Base-by-base conservation (phyloP, 805 yeast species). In the Saturnispora galanensis region DNA sequence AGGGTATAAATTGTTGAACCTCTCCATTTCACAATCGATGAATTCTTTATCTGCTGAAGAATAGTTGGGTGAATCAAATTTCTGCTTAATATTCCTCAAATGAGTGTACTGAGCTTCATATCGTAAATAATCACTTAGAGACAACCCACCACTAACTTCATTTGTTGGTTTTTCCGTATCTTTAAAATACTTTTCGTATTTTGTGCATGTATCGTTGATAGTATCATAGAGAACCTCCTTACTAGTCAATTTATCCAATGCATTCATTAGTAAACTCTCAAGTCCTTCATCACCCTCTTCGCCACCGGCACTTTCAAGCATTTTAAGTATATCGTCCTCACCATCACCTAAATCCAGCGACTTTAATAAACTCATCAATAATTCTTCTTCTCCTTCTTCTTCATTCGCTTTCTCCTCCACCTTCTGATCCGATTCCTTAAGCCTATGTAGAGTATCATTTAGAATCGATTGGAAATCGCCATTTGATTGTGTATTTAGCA, bases 221-320 rank as follows among this genome's bases (percentile, higher is more conserved):
- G 97, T 96, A 53, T 83, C 95, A 57, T 85, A 89, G 33, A 90
- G 69, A 16, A 89, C 84, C 46, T 81, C 89, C 57, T 88, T 90
- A 5, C 93, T 77, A 7, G 93, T 76, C 59, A 90, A 71, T 58
- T 88, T 90, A 50, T 78, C 81, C 55, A 90, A 69, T 78, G 90
- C 79, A 32, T 84, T 86, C 15, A 71, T 73, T 48, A 86, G 64
- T 39, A 86, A 64, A 47, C 76, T 40, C 6, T 49, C 53, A 3
- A 35, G 41, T 10, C 62, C 74, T 6, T 56, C 62, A 16, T 43
- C 50, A 9, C 39, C 47, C n/a, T 31, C 48, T 29, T 16, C 45
- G 7, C 46, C 48, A n/a, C 29, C 47, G 8, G 18, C 42, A 16
- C 39, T 31, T 44, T 31, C 30, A 18, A 41, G 30, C 12, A 35